A percentile compares a stretch with the other conserved stretches of the same genome.
phyloP scores from a whole-genome alignment of 2,329 filamentous ascomycete genomes.

The Trichoderma arundinaceum region DNA sequence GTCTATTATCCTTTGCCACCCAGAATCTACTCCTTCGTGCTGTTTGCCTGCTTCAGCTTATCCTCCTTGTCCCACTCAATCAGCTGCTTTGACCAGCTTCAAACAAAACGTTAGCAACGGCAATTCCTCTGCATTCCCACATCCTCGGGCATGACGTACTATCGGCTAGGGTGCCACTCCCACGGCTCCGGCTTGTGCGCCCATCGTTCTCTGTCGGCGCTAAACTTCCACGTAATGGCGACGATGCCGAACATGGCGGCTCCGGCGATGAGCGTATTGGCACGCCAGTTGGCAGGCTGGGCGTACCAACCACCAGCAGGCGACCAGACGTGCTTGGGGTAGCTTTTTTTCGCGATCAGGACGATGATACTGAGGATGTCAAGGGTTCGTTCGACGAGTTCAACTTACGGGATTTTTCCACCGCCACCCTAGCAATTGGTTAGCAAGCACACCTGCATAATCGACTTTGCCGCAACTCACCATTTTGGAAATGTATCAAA shows the following conservation, averaged over 20 bases:
- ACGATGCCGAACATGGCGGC: constrained; percentile 71
- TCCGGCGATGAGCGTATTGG: constrained; percentile 81
- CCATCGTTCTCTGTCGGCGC: constrained; percentile 74
- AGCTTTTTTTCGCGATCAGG: constrained; percentile 58
- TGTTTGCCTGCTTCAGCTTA: constrained; percentile 42
- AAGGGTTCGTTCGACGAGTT: constrained; percentile 41
- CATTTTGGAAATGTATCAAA: constrained; percentile 59
- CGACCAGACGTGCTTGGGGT: constrained; percentile 99
- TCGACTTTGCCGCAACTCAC: constrained; percentile 60
- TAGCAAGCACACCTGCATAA: constrained; percentile 45
- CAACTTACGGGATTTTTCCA: constrained; percentile 66
- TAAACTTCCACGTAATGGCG: constrained; percentile 71
- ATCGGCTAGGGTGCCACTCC: constrained; percentile 83
- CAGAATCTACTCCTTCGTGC: constrained; percentile 38
- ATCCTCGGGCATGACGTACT: constrained; percentile 60
- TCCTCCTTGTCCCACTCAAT: constrained; percentile 54
- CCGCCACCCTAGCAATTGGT: constrained; percentile 71
- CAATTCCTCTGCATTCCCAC: too few relatives aligned
- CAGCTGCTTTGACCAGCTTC: constrained; percentile 54
- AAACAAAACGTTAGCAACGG: constrained; percentile 11
- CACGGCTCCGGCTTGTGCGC: constrained; percentile 76
- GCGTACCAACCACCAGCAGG: constrained; percentile 97
- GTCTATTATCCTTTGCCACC: constrained; percentile 11
- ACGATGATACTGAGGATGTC: constrained; percentile 16
- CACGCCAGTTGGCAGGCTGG: constrained; percentile 92